Conservation (phyloP, 176 grass and related monocot genomes). For the Chrysopogon serrulatus region DNA sequence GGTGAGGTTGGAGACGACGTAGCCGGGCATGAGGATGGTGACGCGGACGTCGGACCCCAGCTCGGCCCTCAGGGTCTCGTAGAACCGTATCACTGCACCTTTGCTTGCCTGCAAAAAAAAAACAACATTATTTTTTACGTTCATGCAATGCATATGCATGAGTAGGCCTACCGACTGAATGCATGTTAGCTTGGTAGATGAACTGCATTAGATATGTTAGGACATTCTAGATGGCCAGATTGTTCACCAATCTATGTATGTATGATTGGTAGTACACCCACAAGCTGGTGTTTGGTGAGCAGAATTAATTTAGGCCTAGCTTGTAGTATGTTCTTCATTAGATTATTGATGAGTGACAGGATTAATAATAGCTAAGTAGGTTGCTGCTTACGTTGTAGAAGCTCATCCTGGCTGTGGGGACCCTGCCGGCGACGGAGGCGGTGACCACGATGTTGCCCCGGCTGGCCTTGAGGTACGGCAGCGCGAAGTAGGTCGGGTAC, state of each 20-base stretch:
- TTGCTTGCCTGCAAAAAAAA: slow-evolving; percentile 78
- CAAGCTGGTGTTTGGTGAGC: slow-evolving; percentile 2
- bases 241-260: not conserved
- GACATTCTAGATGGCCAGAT: not conserved
- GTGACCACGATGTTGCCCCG: slow-evolving; percentile 80
- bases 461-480: slow-evolving; percentile 74
- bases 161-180: no score
- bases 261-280: not conserved
- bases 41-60: slow-evolving; percentile 57
- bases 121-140: no score
- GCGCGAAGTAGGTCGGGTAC: slow-evolving; percentile 78
- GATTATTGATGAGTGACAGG: not conserved
- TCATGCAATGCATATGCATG: no score
- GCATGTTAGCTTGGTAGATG: not conserved
- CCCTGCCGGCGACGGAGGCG: slow-evolving; percentile 68
- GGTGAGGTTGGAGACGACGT: slow-evolving; percentile 79
- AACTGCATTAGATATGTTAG: not conserved
- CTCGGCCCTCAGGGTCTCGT: slow-evolving; percentile 67
- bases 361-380: not conserved
- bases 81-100: slow-evolving; percentile 65
- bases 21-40: slow-evolving; percentile 71
- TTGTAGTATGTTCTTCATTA: no score
- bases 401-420: slow-evolving; percentile 71
- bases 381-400: slow-evolving; percentile 74
- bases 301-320: no score